phyloP scores from a whole-genome alignment of 192 early-diverging fungal genomes.

The Pilaira anomala region DNA sequence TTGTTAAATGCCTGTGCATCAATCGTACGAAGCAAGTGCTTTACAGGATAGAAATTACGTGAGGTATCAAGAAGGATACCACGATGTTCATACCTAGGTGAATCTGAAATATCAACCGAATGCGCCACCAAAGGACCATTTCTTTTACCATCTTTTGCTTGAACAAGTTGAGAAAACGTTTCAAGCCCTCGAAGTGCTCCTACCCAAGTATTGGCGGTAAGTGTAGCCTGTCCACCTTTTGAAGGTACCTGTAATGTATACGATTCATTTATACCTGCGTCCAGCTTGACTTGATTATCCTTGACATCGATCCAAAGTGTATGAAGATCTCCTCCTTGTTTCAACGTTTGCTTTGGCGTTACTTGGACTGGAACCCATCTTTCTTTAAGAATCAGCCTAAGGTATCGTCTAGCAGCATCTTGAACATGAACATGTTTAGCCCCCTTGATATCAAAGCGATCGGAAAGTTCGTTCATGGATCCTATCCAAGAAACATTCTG shows the following conservation, averaged over 20 bases:
- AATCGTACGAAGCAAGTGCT: constrained; percentile 54
- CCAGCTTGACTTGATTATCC: constrained; percentile 46
- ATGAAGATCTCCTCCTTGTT: constrained; percentile 1
- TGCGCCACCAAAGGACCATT: constrained; percentile 44
- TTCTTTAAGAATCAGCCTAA: constrained; percentile 40
- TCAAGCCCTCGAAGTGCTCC: constrained; percentile 73
- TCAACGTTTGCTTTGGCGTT: constrained; percentile 35
- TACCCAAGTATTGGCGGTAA: constrained; percentile 56
- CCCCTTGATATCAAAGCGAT: constrained; percentile 20
- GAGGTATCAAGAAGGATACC: constrained; percentile 66
- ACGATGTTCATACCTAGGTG: constrained; percentile 61
- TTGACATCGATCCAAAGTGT: constrained; percentile 47
- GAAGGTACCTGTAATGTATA: constrained; percentile 63
- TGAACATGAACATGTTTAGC: constrained; percentile 7
- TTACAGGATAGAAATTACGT: constrained; percentile 64
- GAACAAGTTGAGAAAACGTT: constrained; percentile 68
- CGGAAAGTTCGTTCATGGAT: not conserved
- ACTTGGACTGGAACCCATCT: constrained; percentile 42
- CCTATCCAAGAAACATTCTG: constrained; percentile 30
- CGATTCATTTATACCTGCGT: constrained; percentile 64
- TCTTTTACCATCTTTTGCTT: constrained; percentile 13
- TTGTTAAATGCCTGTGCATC: constrained; percentile 73
- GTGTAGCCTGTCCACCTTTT: constrained; percentile 43
- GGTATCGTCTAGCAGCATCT: constrained; percentile 42
- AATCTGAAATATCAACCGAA: constrained; percentile 59